Base-by-base conservation (phyloP, 2,329 filamentous ascomycete genomes). In the Hymenoscyphus scutula region DNA sequence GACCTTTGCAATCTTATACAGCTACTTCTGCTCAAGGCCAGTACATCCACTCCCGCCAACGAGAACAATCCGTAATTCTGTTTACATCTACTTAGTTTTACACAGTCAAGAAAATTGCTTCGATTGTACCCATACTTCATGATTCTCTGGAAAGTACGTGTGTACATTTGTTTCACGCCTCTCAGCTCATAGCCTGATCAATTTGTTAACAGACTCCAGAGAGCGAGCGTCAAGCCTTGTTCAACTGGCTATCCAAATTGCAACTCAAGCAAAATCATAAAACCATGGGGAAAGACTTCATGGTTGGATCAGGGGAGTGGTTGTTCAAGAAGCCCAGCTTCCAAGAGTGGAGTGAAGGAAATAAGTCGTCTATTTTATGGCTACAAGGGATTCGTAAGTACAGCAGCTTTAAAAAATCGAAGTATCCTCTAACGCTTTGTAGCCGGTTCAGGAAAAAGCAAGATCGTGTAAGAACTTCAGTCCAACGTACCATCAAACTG, bases 381-480 rank as follows among this genome's bases (percentile, higher is more conserved):
- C 70, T 76, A 11, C 70, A 74, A 66, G 73, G 75, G 2, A 73
- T 73, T 58, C 69, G 41, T 45, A 45, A n/a, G 38, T 45, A 6
- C 38, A 45, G 5, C 6, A 45, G 19, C n/a, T 8, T 17, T 45
- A n/a, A n/a, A n/a, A n/a, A n/a, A n/a, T n/a, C n/a, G n/a, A n/a
- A n/a, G n/a, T n/a, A n/a, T n/a, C n/a, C n/a, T n/a, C n/a, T n/a
- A n/a, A n/a, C n/a, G n/a, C n/a, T n/a, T n/a, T n/a, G n/a, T 48
- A 48, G 41, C 68, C 19, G 74, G 73, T n/a, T 74, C 70, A 56
- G 70, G 73, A 2, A 75, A 76, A 61, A 76, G 66, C 62, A 74
- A 73, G 57, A 67, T 75, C 27, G 63, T 71, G 48, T 45, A 56
- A 41, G 45, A 37, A 11, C 6, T 48, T 23, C 2, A 11, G n/a